Evolutionary conservation across 2,329 filamentous ascomycete genomes (phyloP), one percentile per base, ranked within the genome.

Genomic region (Claviceps pusilla): DNA sequence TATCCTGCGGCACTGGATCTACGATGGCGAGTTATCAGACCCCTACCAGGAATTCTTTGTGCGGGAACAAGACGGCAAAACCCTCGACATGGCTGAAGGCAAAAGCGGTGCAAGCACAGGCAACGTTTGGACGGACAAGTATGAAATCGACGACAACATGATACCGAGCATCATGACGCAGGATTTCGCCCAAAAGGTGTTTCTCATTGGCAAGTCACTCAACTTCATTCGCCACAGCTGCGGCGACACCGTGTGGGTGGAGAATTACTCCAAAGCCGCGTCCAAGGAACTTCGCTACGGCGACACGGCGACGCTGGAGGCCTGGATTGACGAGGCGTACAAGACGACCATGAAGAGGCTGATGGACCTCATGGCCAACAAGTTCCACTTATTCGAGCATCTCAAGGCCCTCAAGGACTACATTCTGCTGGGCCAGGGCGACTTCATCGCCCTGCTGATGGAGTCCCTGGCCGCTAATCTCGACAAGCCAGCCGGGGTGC

Each of bases 171-270:
- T 97, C 63, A 89, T 96, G 61, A 94, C 89, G 0, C 78, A 86
- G 48, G 90, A 95, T 57, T 96, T 98, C 69, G 89, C 93, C 0
- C 88, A 93, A 61, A 96, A 96, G 65, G 88, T 98, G 6, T 97
- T 97, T 63, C 73, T 98, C 7, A 98, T 98, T 61, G 93, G 93
- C 55, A 98, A 98, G 68, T 95, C 90, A 4, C 77, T 98, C 54
- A 98, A 98, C 69, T 98, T 98, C 69, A 96, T 98, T 66, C 84
- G 93, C 29, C 90, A 96, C 68, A 91, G 89, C 60, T 98, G 93
- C 66, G 86, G 86, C 9, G 94, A 98, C 66, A 88, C 89, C 29
- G 82, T 84, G 37, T 98, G 93, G 93, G 93, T 98, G 1, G 90
- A 96, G 64, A 84, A 84, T 37, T 97, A 98, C 70, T 95, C 90